A percentile compares a stretch with the other conserved stretches of the same genome.
These are phyloP conservation scores for Kuraishia hungarica DNA, from an alignment of 805 yeast genomes.

Conservation along the genomic window DNA sequence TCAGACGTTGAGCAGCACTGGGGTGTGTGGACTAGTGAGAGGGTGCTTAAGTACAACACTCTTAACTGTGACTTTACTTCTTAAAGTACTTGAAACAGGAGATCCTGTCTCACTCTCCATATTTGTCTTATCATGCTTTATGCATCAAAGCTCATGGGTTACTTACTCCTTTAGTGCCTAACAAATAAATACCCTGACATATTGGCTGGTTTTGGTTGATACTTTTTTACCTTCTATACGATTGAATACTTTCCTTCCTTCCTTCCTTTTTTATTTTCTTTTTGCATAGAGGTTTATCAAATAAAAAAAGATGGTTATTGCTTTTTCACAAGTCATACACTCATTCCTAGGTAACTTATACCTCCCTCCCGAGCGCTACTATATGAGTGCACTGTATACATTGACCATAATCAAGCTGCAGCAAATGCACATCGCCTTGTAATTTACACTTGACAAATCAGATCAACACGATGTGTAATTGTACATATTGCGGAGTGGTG, in stretches of 20 bases:
- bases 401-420: no score
- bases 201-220: not conserved
- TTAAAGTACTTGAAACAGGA: conserved; percentile 1
- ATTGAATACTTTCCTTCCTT: not conserved
- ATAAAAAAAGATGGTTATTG: not conserved
- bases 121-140: no score
- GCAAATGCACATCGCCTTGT: no score
- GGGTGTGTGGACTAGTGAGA: conserved; percentile 71
- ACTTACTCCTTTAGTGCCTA: not conserved
- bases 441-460: no score
- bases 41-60: conserved; percentile 33
- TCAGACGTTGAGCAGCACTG: conserved; percentile 86
- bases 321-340: no score
- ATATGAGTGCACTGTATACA: no score
- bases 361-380: no score
- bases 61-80: conserved; percentile 38
- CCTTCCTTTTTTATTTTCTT: not conserved
- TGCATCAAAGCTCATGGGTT: no score
- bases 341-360: no score
- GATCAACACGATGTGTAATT: no score
- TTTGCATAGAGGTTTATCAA: not conserved
- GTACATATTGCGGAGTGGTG: no score
- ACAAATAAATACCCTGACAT: not conserved
- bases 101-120: not conserved
- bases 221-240: not conserved